Evolutionary conservation across 306 rosid genomes (phyloP).

Genomic region (Cucurbita moschata): DNA sequence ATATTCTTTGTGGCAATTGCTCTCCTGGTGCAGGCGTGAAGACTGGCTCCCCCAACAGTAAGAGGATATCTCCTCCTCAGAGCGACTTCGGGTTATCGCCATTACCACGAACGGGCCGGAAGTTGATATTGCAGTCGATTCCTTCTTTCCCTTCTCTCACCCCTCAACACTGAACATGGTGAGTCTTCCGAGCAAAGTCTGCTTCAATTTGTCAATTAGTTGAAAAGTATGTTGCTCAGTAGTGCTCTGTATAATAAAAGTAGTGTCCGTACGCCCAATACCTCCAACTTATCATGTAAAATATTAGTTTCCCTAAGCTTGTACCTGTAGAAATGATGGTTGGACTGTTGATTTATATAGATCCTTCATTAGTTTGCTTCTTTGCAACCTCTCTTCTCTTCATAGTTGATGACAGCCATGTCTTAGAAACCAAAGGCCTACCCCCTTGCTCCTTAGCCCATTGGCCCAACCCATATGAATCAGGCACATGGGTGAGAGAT

Average conservation of each 20-base stretch:
- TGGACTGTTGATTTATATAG: slow-evolving; percentile 5
- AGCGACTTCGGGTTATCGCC: slow-evolving; percentile 43
- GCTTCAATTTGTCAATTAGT: slow-evolving; percentile 6
- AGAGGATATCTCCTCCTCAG: slow-evolving; percentile 69
- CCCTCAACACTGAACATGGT: slow-evolving; percentile 34
- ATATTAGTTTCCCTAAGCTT: slow-evolving; percentile 13
- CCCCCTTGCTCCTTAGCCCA: background rate
- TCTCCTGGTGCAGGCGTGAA: slow-evolving; percentile 44
- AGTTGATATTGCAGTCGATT: slow-evolving; percentile 61
- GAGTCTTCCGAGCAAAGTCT: slow-evolving; percentile 3
- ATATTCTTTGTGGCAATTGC: slow-evolving; percentile 30
- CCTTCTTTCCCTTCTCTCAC: slow-evolving; percentile 88
- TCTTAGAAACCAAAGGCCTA: background rate
- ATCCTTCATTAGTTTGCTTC: background rate
- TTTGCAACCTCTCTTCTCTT: background rate
- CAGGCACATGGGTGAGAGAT: slow-evolving; percentile 8
- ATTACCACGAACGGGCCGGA: slow-evolving; percentile 59
- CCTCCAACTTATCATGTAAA: slow-evolving; percentile 31
- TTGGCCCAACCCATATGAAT: background rate
- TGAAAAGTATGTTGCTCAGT: slow-evolving; percentile 16
- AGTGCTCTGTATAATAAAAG: slow-evolving; percentile 27
- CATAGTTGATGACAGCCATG: background rate
- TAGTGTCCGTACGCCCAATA: slow-evolving; percentile 19
- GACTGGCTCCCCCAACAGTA: slow-evolving; percentile 72
- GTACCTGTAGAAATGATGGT: slow-evolving; percentile 12